Conservation (phyloP, 2,329 filamentous ascomycete species). For the Parafenestella ontariensis region DNA sequence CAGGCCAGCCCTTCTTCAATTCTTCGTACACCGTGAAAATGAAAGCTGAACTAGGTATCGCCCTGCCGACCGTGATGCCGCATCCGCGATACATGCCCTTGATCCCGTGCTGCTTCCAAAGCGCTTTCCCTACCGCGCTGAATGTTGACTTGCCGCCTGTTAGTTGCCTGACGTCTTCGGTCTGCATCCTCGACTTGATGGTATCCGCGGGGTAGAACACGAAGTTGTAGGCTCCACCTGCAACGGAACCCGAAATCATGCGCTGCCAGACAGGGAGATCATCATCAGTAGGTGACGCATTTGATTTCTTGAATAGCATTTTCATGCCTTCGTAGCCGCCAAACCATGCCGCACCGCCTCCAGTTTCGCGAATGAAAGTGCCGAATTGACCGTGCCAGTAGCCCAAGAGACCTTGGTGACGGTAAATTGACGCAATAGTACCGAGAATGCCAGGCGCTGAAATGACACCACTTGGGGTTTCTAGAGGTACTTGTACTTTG, state of each 20-base stretch:
- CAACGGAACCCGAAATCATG: constrained; percentile 83
- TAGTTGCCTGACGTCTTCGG: constrained; percentile 69
- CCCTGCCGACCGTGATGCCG: constrained; percentile 86
- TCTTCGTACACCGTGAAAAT: constrained; percentile 97
- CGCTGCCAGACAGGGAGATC: constrained; percentile 84
- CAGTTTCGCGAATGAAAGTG: constrained; percentile 91
- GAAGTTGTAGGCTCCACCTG: constrained; percentile 95
- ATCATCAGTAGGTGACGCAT: constrained; percentile 51
- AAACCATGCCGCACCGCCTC: constrained; percentile 95
- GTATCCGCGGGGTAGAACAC: constrained; percentile 97
- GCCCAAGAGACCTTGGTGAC: constrained; percentile 79
- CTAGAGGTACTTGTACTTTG: constrained; percentile 84
- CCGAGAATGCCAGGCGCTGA: constrained; percentile 68
- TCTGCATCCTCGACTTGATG: constrained; percentile 97
- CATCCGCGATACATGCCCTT: constrained; percentile 91
- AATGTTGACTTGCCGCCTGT: constrained; percentile 70
- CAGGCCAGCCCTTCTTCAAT: constrained; percentile 64
- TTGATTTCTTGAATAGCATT: constrained; percentile 68
- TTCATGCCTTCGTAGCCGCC: constrained; percentile 64
- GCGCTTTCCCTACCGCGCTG: constrained; percentile 69
- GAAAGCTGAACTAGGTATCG: constrained; percentile 94
- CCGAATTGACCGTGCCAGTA: constrained; percentile 97
- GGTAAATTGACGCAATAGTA: constrained; percentile 81
- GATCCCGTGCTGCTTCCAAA: constrained; percentile 86
- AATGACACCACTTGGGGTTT: constrained; percentile 48